Evolutionary conservation across 2,329 filamentous ascomycete genomes (phyloP), one percentile per base, ranked within the genome.

Genomic region (Furcasterigmium furcatum): DNA sequence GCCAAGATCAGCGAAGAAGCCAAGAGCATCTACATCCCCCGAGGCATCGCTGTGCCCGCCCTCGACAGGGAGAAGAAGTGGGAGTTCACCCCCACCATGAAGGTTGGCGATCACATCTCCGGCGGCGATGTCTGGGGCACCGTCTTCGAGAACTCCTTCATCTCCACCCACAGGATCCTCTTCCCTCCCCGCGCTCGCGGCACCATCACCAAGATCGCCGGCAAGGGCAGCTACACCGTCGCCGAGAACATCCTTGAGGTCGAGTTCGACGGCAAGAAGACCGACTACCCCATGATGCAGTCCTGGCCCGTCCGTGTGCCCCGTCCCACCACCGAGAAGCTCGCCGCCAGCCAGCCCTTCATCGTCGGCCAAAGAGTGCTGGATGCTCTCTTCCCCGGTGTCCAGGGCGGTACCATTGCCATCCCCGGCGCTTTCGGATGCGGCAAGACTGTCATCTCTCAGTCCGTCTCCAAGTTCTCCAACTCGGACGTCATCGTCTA

Each of bases 401-500:
- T 99, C 9, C 91, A 95, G 73, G 94, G 94, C 68, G 94, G 94
- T 65, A 99, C 94, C 38, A 91, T 97, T 55, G 95, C 92, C 64
- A 99, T 99, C 63, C 94, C 94, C 21, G 94, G 94, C 65, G 94
- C 94, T 71, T 99, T 99, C 66, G 94, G 94, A 55, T 99, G 94
- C 63, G 94, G 94, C 64, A 99, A 99, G 84, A 99, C 94, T 60
- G 94, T 99, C 74, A 99, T 99, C 72, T 91, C 86, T 62, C 94
- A 99, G 74, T 95, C 90, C 50, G 87, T 99, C 53, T 99, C 94
- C 70, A 99, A 99, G 74, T 99, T 99, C 77, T 99, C 94, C 63
- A 99, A 99, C 84, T 94, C 88, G 68, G 94, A 99, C 67, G 89
- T 97, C 62, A 99, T 99, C 57, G 88, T 99, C 58, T 99, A 99